Evolutionary conservation across 805 yeast genomes (phyloP).

Genomic region (Candida taoyuanica): DNA sequence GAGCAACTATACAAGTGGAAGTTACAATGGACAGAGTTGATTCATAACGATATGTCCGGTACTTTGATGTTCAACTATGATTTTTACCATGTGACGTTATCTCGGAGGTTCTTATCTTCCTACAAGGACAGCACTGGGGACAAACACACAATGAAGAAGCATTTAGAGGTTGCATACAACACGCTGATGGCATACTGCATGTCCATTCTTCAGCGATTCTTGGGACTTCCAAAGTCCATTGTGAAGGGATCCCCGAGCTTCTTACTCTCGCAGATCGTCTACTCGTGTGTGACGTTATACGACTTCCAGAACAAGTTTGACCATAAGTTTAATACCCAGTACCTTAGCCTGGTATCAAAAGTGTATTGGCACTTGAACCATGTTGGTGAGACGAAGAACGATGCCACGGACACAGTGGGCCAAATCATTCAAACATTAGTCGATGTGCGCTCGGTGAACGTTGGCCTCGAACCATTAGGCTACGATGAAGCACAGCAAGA

Average conservation of each 20-base stretch:
- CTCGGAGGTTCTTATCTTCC: slow-evolving; percentile 34
- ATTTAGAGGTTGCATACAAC: slow-evolving; percentile 29
- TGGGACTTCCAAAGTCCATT: slow-evolving; percentile 39
- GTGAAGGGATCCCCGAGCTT: slow-evolving; percentile 54
- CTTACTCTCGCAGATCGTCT: slow-evolving; percentile 48
- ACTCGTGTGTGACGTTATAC: slow-evolving; percentile 49
- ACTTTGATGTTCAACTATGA: slow-evolving; percentile 44
- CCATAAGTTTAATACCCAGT: slow-evolving; percentile 35
- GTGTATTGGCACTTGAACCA: slow-evolving; percentile 56
- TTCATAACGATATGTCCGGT: slow-evolving; percentile 45
- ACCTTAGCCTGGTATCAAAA: slow-evolving; percentile 44
- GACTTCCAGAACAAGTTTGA: slow-evolving; percentile 40
- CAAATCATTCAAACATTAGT: slow-evolving; percentile 48
- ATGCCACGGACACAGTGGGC: slow-evolving; percentile 58
- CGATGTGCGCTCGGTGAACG: slow-evolving; percentile 16
- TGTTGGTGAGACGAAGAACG: slow-evolving; percentile 52
- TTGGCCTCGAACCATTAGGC: not conserved
- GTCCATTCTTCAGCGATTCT: slow-evolving; percentile 39
- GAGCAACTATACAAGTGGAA: slow-evolving; percentile 37
- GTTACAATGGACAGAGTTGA: slow-evolving; percentile 39
- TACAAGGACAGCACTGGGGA: slow-evolving; percentile 21
- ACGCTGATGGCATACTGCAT: slow-evolving; percentile 44
- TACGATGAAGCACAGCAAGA: not conserved
- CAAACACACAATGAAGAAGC: slow-evolving; percentile 20
- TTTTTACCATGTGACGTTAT: slow-evolving; percentile 40